Conservation (phyloP, 2,329 filamentous ascomycete genomes). For the Trichoderma brevicompactum region DNA sequence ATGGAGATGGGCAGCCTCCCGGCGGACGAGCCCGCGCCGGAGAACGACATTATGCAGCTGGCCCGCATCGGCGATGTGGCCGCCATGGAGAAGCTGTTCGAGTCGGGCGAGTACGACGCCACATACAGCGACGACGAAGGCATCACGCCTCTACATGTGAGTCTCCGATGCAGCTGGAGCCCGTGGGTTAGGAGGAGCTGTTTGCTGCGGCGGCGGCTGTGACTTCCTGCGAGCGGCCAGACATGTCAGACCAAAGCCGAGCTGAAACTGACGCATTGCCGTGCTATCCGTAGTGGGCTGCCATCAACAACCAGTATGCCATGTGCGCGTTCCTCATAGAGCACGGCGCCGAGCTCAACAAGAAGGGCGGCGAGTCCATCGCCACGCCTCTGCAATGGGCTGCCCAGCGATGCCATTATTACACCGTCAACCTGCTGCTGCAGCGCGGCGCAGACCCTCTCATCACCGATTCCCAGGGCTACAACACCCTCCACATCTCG, state of each 20-base stretch:
- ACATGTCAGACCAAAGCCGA: not conserved
- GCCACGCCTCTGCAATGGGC: conserved; percentile 97
- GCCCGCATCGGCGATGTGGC: conserved; percentile 84
- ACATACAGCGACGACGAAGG: conserved; percentile 87
- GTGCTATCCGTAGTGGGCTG: conserved; percentile 75
- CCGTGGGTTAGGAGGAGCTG: not conserved
- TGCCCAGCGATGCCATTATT: conserved; percentile 94
- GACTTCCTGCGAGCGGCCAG: not conserved
- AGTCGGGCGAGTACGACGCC: conserved; percentile 78
- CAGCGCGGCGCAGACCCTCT: conserved; percentile 91
- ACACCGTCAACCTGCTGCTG: conserved; percentile 90
- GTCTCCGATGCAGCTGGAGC: conserved; percentile 37
- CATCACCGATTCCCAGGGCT: conserved; percentile 90
- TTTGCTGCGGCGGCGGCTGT: not conserved
- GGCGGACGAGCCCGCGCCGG: conserved; percentile 42
- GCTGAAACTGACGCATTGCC: not conserved
- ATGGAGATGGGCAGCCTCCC: conserved; percentile 59
- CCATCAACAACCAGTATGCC: conserved; percentile 97
- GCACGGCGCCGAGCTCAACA: conserved; percentile 85
- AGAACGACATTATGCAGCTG: conserved; percentile 94
- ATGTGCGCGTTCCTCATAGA: conserved; percentile 95
- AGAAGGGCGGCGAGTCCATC: conserved; percentile 91
- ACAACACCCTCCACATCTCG: conserved; percentile 95
- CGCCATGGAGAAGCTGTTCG: conserved; percentile 88
- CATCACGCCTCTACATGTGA: conserved; percentile 93